phyloP scores from a whole-genome alignment of 78 protist species.

The Chrysochromulina parva region DNA sequence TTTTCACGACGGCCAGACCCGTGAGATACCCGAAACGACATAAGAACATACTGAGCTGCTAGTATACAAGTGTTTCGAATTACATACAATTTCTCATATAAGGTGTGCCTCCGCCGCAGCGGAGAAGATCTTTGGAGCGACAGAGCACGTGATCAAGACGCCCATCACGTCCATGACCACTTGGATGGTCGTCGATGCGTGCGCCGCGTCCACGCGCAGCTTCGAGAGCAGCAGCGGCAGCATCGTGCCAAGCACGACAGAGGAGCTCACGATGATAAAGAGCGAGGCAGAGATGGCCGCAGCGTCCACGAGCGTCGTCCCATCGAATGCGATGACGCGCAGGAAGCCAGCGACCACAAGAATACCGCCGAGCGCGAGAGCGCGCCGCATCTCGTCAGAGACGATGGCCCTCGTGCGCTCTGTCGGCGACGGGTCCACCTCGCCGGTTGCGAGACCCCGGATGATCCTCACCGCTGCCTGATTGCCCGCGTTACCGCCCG shows the following conservation, averaged over 20 bases:
- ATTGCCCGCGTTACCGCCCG: constrained; percentile 59
- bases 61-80: too few relatives aligned
- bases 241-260: constrained; percentile 25
- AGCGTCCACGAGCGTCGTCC: background rate
- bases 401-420: background rate
- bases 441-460: constrained; percentile 29
- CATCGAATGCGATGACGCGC: constrained; percentile 35
- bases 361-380: background rate
- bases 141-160: constrained; percentile 38
- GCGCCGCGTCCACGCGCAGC: constrained; percentile 30
- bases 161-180: constrained; percentile 55
- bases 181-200: constrained; percentile 44
- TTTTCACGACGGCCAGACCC: too few relatives aligned
- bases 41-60: too few relatives aligned
- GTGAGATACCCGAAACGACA: too few relatives aligned
- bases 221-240: constrained; percentile 20
- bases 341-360: background rate
- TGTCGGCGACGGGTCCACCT: background rate
- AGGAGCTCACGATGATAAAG: constrained; percentile 12
- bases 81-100: too few relatives aligned
- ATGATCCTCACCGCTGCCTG: constrained; percentile 41
- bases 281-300: constrained; percentile 30
- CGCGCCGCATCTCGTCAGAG: background rate
- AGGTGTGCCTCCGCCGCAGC: too few relatives aligned
- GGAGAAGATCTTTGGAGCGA: background rate